These are phyloP conservation scores for Grigorovia yakushimaensis DNA, from an alignment of 805 yeast species.

Conservation along the genomic window DNA sequence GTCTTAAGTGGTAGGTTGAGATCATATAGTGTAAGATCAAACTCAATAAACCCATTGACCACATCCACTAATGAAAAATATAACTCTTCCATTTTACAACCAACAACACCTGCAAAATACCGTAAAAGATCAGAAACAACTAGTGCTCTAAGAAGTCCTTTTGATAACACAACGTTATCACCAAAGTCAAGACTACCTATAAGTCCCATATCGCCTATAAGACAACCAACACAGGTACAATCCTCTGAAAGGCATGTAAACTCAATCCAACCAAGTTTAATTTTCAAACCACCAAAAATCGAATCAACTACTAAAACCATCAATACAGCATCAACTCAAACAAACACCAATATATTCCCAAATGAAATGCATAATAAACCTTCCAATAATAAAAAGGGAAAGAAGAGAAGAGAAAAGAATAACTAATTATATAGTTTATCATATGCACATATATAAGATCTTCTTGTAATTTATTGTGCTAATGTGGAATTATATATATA, in stretches of 20 bases:
- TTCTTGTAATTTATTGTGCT: background rate
- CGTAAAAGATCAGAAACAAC: conserved; percentile 2
- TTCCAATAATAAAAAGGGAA: background rate
- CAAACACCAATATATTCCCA: background rate
- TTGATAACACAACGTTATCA: background rate
- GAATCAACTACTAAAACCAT: no score
- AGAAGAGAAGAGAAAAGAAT: background rate
- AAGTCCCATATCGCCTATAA: background rate
- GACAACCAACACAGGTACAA: no score
- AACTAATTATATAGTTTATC: background rate
- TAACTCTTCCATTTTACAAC: background rate
- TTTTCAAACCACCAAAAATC: no score
- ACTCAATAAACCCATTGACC: conserved; percentile 7
- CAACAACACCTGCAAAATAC: background rate
- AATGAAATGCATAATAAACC: background rate
- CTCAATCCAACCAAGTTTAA: no score
- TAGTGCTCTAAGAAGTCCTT: background rate
- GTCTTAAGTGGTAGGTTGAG: conserved; percentile 2
- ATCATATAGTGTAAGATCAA: conserved; percentile 5
- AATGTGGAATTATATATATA: background rate
- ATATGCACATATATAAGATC: no score
- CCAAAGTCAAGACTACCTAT: background rate
- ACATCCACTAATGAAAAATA: conserved; percentile 1
- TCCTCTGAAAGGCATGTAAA: no score
- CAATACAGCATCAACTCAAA: no score